Percentiles rank a stretch among this genome's conserved stretches.
phyloP scores from a whole-genome alignment of 2,329 filamentous ascomycete species.

The Pseudogymnoascus sp. region DNA sequence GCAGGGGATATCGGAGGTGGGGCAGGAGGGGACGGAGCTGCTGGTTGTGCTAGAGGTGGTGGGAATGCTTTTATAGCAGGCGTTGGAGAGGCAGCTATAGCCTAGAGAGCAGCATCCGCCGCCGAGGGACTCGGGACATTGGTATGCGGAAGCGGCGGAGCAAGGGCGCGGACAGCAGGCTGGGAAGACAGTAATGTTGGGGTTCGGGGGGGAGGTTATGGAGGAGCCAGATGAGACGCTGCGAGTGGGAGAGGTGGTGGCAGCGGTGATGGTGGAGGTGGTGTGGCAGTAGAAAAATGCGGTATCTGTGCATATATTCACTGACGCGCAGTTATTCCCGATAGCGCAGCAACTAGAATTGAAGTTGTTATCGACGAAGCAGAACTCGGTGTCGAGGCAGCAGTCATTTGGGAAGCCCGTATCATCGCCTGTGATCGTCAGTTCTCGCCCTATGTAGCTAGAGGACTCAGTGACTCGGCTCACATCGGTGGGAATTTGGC shows the following conservation, averaged over 20 bases:
- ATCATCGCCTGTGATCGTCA: not conserved
- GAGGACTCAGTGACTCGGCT: not conserved
- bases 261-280: not conserved
- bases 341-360: constrained; percentile 38
- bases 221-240: constrained; percentile 25
- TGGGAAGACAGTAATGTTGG: constrained; percentile 17
- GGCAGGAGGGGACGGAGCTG: constrained; percentile 39
- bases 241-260: constrained; percentile 22
- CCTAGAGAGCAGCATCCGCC: constrained; percentile 43
- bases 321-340: constrained; percentile 35
- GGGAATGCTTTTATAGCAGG: constrained; percentile 32
- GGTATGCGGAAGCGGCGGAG: constrained; percentile 25
- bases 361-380: constrained; percentile 36
- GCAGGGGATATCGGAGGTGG: constrained; percentile 41
- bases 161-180: constrained; percentile 34
- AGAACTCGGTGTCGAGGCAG: constrained; percentile 42
- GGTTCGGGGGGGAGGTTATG: constrained; percentile 23
- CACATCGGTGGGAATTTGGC: constrained; percentile 25
- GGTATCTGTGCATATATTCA: not conserved
- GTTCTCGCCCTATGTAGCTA: not conserved
- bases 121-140: constrained; percentile 31
- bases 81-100: constrained; percentile 35
- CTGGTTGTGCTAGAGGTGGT: constrained; percentile 24
- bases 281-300: not conserved
- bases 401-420: constrained; percentile 38